Evolutionary conservation across 2,329 filamentous ascomycete species (phyloP).

Genomic region (Ustulina deusta): DNA sequence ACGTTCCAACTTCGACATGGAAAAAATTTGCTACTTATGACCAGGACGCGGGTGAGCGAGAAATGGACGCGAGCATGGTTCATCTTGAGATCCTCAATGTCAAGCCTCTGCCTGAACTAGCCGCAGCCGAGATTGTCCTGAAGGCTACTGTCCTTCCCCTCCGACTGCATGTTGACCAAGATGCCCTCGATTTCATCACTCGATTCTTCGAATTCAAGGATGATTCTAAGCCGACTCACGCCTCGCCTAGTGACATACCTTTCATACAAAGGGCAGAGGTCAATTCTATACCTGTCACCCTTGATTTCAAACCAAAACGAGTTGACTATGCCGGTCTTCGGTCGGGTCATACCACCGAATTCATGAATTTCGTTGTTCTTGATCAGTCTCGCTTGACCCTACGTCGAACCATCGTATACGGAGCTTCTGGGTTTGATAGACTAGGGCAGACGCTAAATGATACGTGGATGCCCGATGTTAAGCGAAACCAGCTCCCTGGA

Average conservation of each 20-base stretch:
- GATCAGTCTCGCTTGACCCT: constrained; percentile 89
- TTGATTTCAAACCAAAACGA: constrained; percentile 98
- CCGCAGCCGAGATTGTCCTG: constrained; percentile 89
- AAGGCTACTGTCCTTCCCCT: constrained; percentile 84
- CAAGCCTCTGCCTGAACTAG: constrained; percentile 83
- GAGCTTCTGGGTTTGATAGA: constrained; percentile 88
- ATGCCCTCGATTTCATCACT: constrained; percentile 95
- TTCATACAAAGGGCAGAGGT: constrained; percentile 94
- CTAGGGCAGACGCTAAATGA: constrained; percentile 92
- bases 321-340: constrained; percentile 94
- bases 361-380: constrained; percentile 98
- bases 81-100: constrained; percentile 91
- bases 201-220: constrained; percentile 99
- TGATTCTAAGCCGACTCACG: constrained; percentile 67
- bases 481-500: constrained; percentile 85
- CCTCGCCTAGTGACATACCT: constrained; percentile 76
- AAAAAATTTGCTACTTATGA: constrained; percentile 97
- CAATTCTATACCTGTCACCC: constrained; percentile 82
- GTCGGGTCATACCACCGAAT: constrained; percentile 94
- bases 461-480: constrained; percentile 96
- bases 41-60: constrained; percentile 84
- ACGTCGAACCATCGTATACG: constrained; percentile 91
- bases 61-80: constrained; percentile 89
- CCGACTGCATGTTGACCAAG: constrained; percentile 94
- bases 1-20: constrained; percentile 96